Evolutionary conservation across 2,329 filamentous ascomycete genomes (phyloP), one percentile per base, ranked within the genome.

Genomic region (Fusarium buharicum): DNA sequence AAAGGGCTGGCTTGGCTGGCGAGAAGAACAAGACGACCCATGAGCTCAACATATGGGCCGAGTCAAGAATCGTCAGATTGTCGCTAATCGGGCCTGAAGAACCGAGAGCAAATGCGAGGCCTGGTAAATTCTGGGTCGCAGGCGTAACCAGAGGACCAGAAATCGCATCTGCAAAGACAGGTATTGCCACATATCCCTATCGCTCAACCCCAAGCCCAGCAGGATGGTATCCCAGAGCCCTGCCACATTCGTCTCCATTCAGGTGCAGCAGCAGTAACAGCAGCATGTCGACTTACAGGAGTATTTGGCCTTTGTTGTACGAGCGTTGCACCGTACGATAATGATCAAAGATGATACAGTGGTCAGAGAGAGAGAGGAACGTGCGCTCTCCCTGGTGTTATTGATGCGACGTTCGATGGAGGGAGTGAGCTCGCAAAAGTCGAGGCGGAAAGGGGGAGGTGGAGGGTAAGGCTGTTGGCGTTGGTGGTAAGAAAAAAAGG

Each of bases 311-410:
- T 64, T 64, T 46, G 51, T 62, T 66, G 68, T 70, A 70, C 68
- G 66, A 70, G 57, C 49, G 52, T 66, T 55, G 68, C 49, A 70
- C 69, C 69, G 69, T 71, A 71, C 69, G 69, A 71, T 71, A 51
- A 59, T 70, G 60, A 63, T 66, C 51, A 64, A 68, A 62, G 39
- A 55, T 47, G 69, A 59, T 52, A 58, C 61, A 55, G 63, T 70
- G 62, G 64, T 71, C 60, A 69, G 68, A 65, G 67, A 53, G 53
- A 55, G 40, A 48, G 64, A 55, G 67, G 69, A 71, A 71, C 69
- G 69, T 71, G 69, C 69, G 40, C 59, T 60, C 53, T 67, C 57
- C 51, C 59, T 63, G 50, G 56, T 59, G 46, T 52, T 59, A 59
- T 57, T 62, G 31, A 60, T 52, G 33, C 58, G 55, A 54, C 55